Evolutionary conservation across 352 stramenopile genomes (phyloP), one percentile per base, ranked within the genome.

Genomic region (Globisporangium nunn): DNA sequence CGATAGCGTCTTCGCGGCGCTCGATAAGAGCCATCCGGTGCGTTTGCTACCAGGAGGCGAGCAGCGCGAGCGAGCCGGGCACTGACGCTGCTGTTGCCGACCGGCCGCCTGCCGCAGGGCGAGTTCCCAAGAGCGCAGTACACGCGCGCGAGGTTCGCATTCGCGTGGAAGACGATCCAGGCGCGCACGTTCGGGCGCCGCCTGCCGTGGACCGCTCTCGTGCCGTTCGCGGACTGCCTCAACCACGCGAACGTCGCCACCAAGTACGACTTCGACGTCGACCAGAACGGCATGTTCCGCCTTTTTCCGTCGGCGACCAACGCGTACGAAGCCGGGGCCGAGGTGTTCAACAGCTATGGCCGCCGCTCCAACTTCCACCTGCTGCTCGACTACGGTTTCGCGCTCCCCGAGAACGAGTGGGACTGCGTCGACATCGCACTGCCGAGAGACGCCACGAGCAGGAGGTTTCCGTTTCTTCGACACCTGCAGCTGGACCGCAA

Each of bases 291-390:
- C 1, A 56, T 64, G 4, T 96, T 96, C 60, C 71, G 72, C 12
- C 70, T 88, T 41, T 88, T 74, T 72, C 83, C 87, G 14, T 91
- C 72, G 14, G 72, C 56, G 7, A 59, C 52, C 6, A 96, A 73
- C 30, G 51, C 54, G 49, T 96, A 87, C 61, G 58, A 52, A 0
- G 56, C 69, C 8, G 81, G 82, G 3, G 47, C 55, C 14, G 91
- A 98, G 64, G 86, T 93, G 18, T 97, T 97, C 62, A 98, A 97
- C 65, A 93, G 75, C 61, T 98, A 98, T 66, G 91, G 91, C 0
- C 73, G 88, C 3, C 70, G 91, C 29, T 58, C 73, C 47, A 98
- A 97, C 63, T 85, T 87, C 45, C 82, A 93, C 65, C 64, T 98
- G 30, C 69, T 97, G 39, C 68, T 97, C 5, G 91, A 97, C 59